Conservation (phyloP, 2,329 filamentous ascomycete genomes). For the Fusarium concolor region DNA sequence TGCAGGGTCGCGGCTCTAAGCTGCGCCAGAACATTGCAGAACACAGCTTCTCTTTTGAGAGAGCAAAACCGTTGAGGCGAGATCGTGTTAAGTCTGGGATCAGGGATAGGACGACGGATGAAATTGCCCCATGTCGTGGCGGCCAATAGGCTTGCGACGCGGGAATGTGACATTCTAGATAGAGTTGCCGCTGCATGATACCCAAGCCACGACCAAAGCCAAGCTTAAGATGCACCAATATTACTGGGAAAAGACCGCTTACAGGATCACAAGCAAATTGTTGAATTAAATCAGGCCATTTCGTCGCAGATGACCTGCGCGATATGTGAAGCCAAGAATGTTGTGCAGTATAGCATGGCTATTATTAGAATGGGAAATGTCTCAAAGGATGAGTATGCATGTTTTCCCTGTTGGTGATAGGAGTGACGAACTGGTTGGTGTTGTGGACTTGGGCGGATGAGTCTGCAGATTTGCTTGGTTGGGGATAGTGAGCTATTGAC, state of each 20-base stretch:
- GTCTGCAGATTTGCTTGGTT: too few relatives aligned
- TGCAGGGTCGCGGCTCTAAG: slow-evolving; percentile 20
- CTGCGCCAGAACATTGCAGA: slow-evolving; percentile 15
- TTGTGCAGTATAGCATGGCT: not conserved
- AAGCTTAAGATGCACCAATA: not conserved
- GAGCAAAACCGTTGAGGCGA: slow-evolving; percentile 1
- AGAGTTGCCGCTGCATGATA: slow-evolving; percentile 27
- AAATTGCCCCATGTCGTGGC: not conserved
- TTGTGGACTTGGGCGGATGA: not conserved
- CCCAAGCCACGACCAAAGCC: not conserved
- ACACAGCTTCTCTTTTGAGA: slow-evolving; percentile 14
- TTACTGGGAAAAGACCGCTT: not conserved
- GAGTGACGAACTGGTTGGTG: not conserved
- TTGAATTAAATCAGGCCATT: slow-evolving; percentile 15
- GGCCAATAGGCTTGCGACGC: not conserved
- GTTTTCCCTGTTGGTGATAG: not conserved
- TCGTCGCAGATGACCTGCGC: not conserved
- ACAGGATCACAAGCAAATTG: not conserved
- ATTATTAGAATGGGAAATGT: slow-evolving; percentile 21
- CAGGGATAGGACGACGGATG: not conserved
- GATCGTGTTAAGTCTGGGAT: not conserved
- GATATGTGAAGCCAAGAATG: slow-evolving; percentile 13
- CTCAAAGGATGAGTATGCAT: not conserved
- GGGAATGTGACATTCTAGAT: slow-evolving; percentile 26
- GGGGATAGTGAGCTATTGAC: too few relatives aligned